These are phyloP conservation scores for Russula olivacea DNA, from an alignment of 768 basidiomycete species.

Conservation along the genomic window DNA sequence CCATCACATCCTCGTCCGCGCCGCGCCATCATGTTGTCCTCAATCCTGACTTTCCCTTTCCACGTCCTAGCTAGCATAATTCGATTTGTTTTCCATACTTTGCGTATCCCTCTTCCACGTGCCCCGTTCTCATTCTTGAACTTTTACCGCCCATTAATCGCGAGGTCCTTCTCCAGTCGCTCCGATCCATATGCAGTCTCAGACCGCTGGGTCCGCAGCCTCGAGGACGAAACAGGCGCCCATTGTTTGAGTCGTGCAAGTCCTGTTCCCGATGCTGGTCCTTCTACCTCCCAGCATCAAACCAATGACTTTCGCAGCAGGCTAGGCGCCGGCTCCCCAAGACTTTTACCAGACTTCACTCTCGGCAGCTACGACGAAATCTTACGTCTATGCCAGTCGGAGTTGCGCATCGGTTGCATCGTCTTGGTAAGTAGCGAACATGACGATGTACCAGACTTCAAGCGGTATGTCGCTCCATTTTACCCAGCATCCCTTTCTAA, in stretches of 20 bases:
- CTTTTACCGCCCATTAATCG: constrained; percentile 39
- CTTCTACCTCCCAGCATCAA: constrained; percentile 41
- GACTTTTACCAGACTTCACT: constrained; percentile 73
- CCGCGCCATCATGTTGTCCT: constrained; percentile 9
- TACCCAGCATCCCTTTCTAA: neutral
- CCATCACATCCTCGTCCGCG: neutral
- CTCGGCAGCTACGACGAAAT: constrained; percentile 78
- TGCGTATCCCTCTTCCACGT: constrained; percentile 60
- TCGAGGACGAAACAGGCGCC: constrained; percentile 84
- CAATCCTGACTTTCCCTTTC: constrained; percentile 54
- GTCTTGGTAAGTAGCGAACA: constrained; percentile 86
- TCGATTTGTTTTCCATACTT: constrained; percentile 57
- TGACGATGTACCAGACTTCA: constrained; percentile 83
- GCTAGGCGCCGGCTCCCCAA: constrained; percentile 34
- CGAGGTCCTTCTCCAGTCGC: constrained; percentile 31
- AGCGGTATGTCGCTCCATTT: constrained; percentile 45
- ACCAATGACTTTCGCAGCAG: constrained; percentile 30
- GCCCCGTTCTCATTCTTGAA: constrained; percentile 44
- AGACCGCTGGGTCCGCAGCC: constrained; percentile 70
- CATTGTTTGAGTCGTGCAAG: constrained; percentile 44
- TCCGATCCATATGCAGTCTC: constrained; percentile 47
- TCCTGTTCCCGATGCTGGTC: constrained; percentile 36
- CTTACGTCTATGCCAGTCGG: constrained; percentile 61
- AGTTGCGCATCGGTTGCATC: constrained; percentile 70
- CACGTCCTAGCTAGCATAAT: constrained; percentile 54